Conservation (phyloP, 202 grass and related monocot species). For the Digitaria exilis region DNA sequence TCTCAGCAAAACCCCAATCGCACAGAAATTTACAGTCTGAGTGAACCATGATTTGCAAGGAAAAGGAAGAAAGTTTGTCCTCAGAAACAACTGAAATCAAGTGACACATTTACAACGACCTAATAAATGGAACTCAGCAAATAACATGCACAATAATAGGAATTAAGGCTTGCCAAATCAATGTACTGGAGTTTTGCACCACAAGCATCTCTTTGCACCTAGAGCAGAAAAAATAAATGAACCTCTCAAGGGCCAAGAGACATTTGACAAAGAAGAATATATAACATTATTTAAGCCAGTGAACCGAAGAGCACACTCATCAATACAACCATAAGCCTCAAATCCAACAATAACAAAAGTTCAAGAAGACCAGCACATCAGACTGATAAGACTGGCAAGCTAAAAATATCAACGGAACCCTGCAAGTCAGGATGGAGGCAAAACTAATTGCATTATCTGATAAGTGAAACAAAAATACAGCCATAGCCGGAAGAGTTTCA, state of each 20-base stretch:
- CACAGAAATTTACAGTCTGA: background rate
- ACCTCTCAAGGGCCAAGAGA: background rate
- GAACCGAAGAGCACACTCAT: background rate
- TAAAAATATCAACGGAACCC: background rate
- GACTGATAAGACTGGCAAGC: background rate
- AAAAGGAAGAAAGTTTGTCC: background rate
- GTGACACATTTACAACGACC: background rate
- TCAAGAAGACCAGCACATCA: background rate
- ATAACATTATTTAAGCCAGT: background rate
- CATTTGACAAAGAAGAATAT: background rate
- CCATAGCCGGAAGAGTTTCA: constrained; percentile 22
- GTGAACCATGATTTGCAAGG: background rate
- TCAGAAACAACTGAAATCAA: background rate
- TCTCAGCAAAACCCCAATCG: background rate
- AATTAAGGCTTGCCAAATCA: background rate
- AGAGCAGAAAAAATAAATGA: background rate
- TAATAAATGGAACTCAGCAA: background rate
- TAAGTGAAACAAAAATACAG: constrained; percentile 35
- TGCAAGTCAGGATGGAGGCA: background rate
- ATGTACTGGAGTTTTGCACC: background rate
- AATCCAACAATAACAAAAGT: background rate
- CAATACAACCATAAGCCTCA: background rate
- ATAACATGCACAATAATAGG: background rate
- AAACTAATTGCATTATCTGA: constrained; percentile 44
- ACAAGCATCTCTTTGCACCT: background rate